phyloP scores from a whole-genome alignment of 2,329 filamentous ascomycete genomes.

The Kalmusia sp. region DNA sequence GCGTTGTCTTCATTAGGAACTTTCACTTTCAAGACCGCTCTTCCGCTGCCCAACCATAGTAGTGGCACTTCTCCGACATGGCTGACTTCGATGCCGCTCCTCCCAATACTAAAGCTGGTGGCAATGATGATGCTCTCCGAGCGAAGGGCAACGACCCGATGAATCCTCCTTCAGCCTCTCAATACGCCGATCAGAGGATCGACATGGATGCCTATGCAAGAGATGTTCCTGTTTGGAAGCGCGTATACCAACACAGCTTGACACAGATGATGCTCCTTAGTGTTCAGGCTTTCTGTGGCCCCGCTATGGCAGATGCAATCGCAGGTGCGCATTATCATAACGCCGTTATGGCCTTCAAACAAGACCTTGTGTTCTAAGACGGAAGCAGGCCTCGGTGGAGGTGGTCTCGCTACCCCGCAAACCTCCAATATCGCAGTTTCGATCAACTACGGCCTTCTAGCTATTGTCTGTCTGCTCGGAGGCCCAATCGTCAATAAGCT shows the following conservation, averaged over 20 bases:
- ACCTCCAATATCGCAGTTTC: slow-evolving; percentile 51
- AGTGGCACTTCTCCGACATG: slow-evolving; percentile 19
- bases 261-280: slow-evolving; percentile 59
- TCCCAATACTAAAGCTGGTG: slow-evolving; percentile 42
- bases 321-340: slow-evolving; percentile 26
- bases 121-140: slow-evolving; percentile 36
- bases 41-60: background rate
- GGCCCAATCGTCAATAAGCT: slow-evolving; percentile 57
- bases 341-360: background rate
- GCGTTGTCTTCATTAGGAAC: background rate
- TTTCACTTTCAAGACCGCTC: background rate
- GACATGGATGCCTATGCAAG: slow-evolving; percentile 46
- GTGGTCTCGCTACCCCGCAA: slow-evolving; percentile 54
- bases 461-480: slow-evolving; percentile 50
- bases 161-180: slow-evolving; percentile 19
- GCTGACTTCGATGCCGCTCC: slow-evolving; percentile 38
- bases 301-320: slow-evolving; percentile 41
- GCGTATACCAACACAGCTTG: slow-evolving; percentile 55
- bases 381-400: slow-evolving; percentile 47
- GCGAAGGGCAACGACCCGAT: slow-evolving; percentile 35
- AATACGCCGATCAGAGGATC: slow-evolving; percentile 37
- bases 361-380: slow-evolving; percentile 6
- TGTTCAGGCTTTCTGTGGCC: slow-evolving; percentile 52
- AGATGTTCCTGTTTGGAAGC: slow-evolving; percentile 51
- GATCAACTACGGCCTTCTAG: slow-evolving; percentile 37